These are phyloP conservation scores for Moringa oleifera DNA, from an alignment of 345 rosid genomes.

Conservation along the genomic window DNA sequence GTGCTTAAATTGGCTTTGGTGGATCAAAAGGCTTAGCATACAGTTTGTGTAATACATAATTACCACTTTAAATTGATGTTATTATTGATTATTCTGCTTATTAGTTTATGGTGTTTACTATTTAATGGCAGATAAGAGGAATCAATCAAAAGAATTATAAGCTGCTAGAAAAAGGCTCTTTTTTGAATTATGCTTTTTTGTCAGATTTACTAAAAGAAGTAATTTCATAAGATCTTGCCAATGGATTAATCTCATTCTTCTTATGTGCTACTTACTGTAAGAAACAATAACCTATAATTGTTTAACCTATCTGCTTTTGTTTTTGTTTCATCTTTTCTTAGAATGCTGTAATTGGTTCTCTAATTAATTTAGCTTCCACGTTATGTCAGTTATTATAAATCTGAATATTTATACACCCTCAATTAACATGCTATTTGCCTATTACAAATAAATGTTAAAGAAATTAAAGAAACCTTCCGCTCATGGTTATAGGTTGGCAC, in stretches of 20 bases:
- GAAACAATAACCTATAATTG: constrained; percentile 14
- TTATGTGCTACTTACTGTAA: constrained; percentile 78
- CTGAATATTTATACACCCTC: constrained; percentile 6
- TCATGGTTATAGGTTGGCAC: constrained; percentile 61
- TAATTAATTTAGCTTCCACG: too few relatives aligned
- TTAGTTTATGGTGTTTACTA: constrained; percentile 4
- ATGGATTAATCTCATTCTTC: constrained; percentile 75
- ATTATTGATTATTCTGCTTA: too few relatives aligned
- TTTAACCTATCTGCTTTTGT: neutral
- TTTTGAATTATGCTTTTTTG: constrained; percentile 59
- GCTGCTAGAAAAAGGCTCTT: constrained; percentile 53
- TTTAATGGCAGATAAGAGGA: constrained; percentile 62
- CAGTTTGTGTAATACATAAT: too few relatives aligned
- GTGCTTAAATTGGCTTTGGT: too few relatives aligned
- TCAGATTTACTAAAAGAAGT: constrained; percentile 53
- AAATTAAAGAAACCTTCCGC: neutral
- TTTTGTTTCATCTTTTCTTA: neutral
- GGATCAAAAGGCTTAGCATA: too few relatives aligned
- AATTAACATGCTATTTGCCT: too few relatives aligned
- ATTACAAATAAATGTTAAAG: neutral
- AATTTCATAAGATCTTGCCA: constrained; percentile 58
- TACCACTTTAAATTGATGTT: too few relatives aligned
- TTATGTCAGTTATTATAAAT: neutral
- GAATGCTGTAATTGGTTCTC: neutral
- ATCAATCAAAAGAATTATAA: constrained; percentile 66